These are phyloP conservation scores for Epichloe sibirici DNA, from an alignment of 2,329 filamentous ascomycete genomes.

Conservation along the genomic window DNA sequence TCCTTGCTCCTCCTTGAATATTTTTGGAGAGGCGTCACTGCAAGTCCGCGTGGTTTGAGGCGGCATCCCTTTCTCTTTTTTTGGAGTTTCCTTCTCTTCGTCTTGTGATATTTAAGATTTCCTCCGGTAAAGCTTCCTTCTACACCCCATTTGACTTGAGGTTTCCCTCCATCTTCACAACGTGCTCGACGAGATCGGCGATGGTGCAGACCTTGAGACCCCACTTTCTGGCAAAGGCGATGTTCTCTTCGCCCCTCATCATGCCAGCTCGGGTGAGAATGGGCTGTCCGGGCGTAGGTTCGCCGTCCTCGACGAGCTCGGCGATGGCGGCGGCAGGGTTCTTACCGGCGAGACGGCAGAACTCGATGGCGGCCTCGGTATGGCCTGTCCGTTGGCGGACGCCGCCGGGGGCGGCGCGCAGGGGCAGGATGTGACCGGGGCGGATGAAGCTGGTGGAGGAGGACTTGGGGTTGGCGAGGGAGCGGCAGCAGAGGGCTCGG, in stretches of 20 bases:
- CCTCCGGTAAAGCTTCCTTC: not conserved
- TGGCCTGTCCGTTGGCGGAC: conserved; percentile 72
- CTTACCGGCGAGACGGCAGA: conserved; percentile 77
- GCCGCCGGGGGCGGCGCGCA: conserved; percentile 67
- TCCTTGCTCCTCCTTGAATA: not conserved
- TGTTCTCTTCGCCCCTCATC: conserved; percentile 80
- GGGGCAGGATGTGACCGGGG: conserved; percentile 82
- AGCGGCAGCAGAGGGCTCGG: conserved; percentile 67
- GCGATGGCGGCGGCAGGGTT: conserved; percentile 69
- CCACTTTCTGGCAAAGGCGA: conserved; percentile 79
- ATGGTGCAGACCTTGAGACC: conserved; percentile 92
- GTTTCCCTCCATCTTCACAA: conserved; percentile 64
- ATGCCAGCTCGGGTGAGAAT: conserved; percentile 62
- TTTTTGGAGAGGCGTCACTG: not conserved
- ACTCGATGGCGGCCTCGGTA: conserved; percentile 86
- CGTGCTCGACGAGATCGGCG: conserved; percentile 69
- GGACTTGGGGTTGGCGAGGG: conserved; percentile 56
- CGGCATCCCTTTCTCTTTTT: not conserved
- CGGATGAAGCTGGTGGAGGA: conserved; percentile 55
- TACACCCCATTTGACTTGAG: conserved; percentile 24
- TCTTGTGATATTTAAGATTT: not conserved
- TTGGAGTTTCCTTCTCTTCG: not conserved
- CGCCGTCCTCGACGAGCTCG: conserved; percentile 82
- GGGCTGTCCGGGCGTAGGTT: conserved; percentile 55
- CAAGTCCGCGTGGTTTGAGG: too few relatives aligned